Evolutionary conservation across 2,329 filamentous ascomycete species (phyloP), one percentile per base, ranked within the genome.

Genomic region (Alternaria consortialis): DNA sequence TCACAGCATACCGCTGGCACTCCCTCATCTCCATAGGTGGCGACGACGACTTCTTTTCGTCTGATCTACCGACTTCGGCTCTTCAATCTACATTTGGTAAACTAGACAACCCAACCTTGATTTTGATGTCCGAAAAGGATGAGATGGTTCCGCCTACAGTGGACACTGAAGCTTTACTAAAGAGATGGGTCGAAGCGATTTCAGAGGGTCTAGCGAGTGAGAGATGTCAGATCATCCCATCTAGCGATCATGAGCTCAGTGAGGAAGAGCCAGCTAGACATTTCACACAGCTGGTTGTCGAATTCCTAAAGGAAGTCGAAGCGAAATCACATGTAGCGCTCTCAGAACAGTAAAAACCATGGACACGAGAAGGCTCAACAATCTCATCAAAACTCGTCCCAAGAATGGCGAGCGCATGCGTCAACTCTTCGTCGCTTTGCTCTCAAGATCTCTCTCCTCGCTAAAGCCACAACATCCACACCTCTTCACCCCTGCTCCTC

Each of bases 31-130:
- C 58, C 3, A 42, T 58, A 4, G 58, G 63, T 2, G 63, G 68
- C n/a, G 66, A 68, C 17, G 68, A 69, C 25, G 65, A 68, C 51
- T 68, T 63, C 44, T 70, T 70, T 50, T 66, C 65, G 13, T 62
- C 60, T 7, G 66, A 70, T 32, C 34, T 53, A 27, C 25, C 48
- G 13, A 11, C 17, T 27, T 40, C 48, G 1, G 6, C 40, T 2
- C 32, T 53, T 8, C 39, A 40, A 12, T 27, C 17, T 12, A 53
- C n/a, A 2, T 58, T 58, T 57, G n/a, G 62, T 12, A 60, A 39
- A 27, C 31, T 71, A 8, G 52, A 56, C 4, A 64, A 42, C 20
- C 55, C 65, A 7, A 65, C 47, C 3, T 37, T 68, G 23, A 58
- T 69, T 2, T 13, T 65, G 47, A 56, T 60, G 3, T 64, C 63